phyloP scores from a whole-genome alignment of 2,329 filamentous ascomycete species.

The Aureobasidium sp. region DNA sequence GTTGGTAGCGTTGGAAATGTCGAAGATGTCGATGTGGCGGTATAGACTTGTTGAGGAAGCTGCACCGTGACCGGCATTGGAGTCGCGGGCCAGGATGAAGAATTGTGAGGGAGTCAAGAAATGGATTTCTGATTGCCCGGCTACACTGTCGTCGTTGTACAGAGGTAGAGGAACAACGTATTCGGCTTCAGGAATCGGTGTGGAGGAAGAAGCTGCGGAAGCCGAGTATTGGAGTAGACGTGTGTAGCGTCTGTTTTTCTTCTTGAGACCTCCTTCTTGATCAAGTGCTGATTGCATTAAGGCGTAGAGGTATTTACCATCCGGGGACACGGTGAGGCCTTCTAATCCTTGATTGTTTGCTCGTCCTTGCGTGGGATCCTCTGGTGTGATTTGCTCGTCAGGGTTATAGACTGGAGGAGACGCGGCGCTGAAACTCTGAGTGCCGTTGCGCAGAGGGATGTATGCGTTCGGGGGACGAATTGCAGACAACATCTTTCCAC shows the following conservation, averaged over 20 bases:
- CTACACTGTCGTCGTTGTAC: slow-evolving; percentile 61
- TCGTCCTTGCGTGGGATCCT: slow-evolving; percentile 67
- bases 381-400: slow-evolving; percentile 54
- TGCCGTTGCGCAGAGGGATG: slow-evolving; percentile 69
- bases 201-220: slow-evolving; percentile 49
- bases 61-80: slow-evolving; percentile 64
- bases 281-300: slow-evolving; percentile 72
- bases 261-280: slow-evolving; percentile 66
- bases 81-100: slow-evolving; percentile 72
- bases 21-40: slow-evolving; percentile 75
- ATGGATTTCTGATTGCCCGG: slow-evolving; percentile 75
- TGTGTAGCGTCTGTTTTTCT: slow-evolving; percentile 61
- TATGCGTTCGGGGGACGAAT: slow-evolving; percentile 71
- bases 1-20: slow-evolving; percentile 68
- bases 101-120: slow-evolving; percentile 70
- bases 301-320: slow-evolving; percentile 70
- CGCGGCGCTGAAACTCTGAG: slow-evolving; percentile 67
- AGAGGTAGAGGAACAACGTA: slow-evolving; percentile 73
- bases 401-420: slow-evolving; percentile 68
- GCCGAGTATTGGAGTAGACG: slow-evolving; percentile 71
- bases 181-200: slow-evolving; percentile 58
- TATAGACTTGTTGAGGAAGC: slow-evolving; percentile 60
- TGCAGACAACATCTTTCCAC: slow-evolving; percentile 67
- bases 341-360: slow-evolving; percentile 83
- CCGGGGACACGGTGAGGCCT: slow-evolving; percentile 68